Base-by-base conservation (phyloP, 1,139 yeast genomes). In the Saccharomyces hybrid region DNA sequence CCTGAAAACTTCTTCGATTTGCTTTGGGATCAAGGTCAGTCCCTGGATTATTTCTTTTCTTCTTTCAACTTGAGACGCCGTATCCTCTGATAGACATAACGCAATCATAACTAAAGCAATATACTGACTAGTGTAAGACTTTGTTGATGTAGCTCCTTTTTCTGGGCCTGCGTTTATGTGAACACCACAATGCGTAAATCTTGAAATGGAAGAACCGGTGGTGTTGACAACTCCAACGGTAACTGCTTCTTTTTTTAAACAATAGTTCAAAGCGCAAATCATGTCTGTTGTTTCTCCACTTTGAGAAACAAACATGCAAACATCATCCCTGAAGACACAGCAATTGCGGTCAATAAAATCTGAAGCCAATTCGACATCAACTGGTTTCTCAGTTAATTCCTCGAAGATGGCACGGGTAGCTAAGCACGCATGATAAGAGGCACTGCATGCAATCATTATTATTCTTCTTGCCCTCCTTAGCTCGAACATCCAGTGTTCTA, bases 151-250 rank as follows among this genome's bases (percentile, higher is more conserved):
- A 64, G 95, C 99, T 72, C 99, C 99, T 62, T 95, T 93, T 76
- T 95, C 99, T 46, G 99, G 99, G 60, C 99, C 99, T 49, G 99
- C 99, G 71, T 95, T 95, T 71, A 95, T 91, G 72, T 95, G 99
- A 54, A 95, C 97, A 81, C 99, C 99, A 78, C 99, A 95, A 74
- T 91, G 96, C 46, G 99, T 95, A 68, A 83, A 86, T 72, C 97
- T 84, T 23, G 98, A 91, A 75, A 95, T 89, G 52, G 95, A 83
- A 5, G 99, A 95, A 66, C 99, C 99, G 49, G 93, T 99, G 60
- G 89, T 31, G 97, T 89, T 68, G 95, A 79, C 28, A 2, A 26
- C 28, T 1, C 28, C 28, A 7, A 26, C 7, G 3, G 28, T 26
- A 7, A 26, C 9, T 7, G 28, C 28, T 2, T 26, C 28, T 26